Percentiles rank a stretch among this genome's conserved stretches.
Evolutionary conservation across 2,329 filamentous ascomycete genomes (phyloP).

Genomic region (Myriosclerotinia scirpicola): DNA sequence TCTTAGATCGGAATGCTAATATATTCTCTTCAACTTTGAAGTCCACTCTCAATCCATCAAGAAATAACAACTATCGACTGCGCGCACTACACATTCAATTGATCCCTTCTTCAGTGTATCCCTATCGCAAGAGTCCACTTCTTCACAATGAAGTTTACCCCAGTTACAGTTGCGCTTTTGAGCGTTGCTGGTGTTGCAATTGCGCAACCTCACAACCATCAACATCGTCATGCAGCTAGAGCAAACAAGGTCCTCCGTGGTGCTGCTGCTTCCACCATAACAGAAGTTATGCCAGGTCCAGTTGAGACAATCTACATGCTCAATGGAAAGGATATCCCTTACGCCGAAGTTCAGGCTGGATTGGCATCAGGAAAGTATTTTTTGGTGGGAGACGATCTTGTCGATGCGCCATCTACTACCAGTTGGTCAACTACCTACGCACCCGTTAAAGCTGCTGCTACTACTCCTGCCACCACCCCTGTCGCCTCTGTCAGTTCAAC

Average conservation of each 20-base stretch:
- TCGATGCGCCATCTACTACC: conserved; percentile 49
- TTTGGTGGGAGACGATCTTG: conserved; percentile 56
- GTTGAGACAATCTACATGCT: conserved; percentile 71
- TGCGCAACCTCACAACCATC: conserved; percentile 60
- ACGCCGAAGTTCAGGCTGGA: conserved; percentile 67
- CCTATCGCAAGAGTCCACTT: conserved; percentile 37
- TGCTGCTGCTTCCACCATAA: conserved; percentile 41
- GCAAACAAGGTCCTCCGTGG: conserved; percentile 52
- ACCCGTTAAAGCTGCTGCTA: conserved; percentile 26
- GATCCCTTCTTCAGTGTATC: conserved; percentile 29
- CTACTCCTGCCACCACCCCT: conserved; percentile 35
- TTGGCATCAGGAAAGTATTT: conserved; percentile 70
- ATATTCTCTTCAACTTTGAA: conserved; percentile 20
- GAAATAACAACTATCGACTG: background rate
- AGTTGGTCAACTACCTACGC: conserved; percentile 39
- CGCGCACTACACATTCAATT: background rate
- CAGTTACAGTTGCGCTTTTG: conserved; percentile 34
- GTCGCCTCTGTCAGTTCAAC: conserved; percentile 22
- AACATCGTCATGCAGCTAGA: conserved; percentile 60
- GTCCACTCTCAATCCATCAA: conserved; percentile 16
- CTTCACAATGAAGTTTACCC: conserved; percentile 42
- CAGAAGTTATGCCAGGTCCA: conserved; percentile 53
- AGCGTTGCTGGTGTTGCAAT: conserved; percentile 49
- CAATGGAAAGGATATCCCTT: conserved; percentile 59
- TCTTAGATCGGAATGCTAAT: conserved; percentile 31